These are phyloP conservation scores for Cinchona pubescens DNA, from an alignment of 257 asterid genomes.

Conservation along the genomic window DNA sequence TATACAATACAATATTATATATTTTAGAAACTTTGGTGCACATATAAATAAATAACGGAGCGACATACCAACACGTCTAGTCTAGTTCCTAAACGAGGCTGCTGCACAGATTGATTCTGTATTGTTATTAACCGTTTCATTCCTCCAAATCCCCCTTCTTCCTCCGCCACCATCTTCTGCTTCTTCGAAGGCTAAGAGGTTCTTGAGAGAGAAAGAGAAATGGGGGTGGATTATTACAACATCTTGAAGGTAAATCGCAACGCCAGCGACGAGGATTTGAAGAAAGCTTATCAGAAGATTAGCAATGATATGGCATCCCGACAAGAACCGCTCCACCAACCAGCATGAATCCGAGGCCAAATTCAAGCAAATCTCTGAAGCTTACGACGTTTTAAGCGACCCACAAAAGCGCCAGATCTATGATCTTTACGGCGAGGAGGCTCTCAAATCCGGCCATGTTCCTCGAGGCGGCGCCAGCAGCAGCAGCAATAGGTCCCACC, in stretches of 20 bases:
- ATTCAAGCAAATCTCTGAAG: conserved; percentile 94
- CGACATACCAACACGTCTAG: no score
- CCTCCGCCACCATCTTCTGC: no score
- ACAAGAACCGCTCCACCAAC: conserved; percentile 60
- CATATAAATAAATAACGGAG: no score
- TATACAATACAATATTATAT: no score
- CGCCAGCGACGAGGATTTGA: conserved; percentile 86
- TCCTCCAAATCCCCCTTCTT: no score
- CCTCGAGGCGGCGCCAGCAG: conserved; percentile 73
- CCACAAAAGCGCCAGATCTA: conserved; percentile 99
- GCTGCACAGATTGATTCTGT: no score
- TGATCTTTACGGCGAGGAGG: conserved; percentile 97
- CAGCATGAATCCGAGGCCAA: conserved; percentile 87
- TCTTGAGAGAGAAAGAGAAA: no score
- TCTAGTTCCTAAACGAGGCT: no score
- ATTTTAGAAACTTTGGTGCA: no score
- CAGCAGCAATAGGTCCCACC: conserved; percentile 23
- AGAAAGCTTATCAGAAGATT: conserved; percentile 77
- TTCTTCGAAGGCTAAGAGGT: no score
- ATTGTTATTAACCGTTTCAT: no score
- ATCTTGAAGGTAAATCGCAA: conserved; percentile 89
- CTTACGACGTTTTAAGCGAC: conserved; percentile 93
- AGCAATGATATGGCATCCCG: conserved; percentile 99
- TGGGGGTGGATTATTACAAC: conserved; percentile 98
- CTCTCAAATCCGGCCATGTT: conserved; percentile 72